Base-by-base conservation (phyloP, 495 filamentous ascomycete genomes). In the Talaromyces trachyspermus region DNA sequence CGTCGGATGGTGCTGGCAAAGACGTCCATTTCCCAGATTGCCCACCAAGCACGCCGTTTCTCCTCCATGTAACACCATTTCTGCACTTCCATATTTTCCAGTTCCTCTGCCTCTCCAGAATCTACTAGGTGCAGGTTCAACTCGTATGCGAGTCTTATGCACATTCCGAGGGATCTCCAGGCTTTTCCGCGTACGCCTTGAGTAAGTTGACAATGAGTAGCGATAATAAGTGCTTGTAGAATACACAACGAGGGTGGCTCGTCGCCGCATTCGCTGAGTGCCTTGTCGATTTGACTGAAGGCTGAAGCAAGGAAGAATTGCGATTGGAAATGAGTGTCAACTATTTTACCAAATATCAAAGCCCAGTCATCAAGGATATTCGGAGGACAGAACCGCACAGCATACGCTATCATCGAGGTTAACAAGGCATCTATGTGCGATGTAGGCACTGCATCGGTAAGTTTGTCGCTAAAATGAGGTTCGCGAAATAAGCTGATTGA, bases 1-100 rank as follows among this genome's bases (percentile, higher is more conserved):
- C 61, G 52, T 2, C 61, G 55, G 17, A 68, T 57, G 4, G 59
- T 59, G 42, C 52, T 61, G 11, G 64, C 61, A 42, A 64, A 68
- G 24, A 60, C 53, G 29, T 68, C 64, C 57, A 68, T 61, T 36
- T 68, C 64, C 64, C 64, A 68, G 19, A 65, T 58, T 1, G 63
- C 59, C 64, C 64, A 68, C 57, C 62, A 63, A n/a, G 57, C 52
- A 12, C 61, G 46, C 4, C 62, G 48, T 22, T 56, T 55, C 50
- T 41, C 38, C n/a, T 41, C 38, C n/a, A 4, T 22, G 1, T 10
- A 2, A 5, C 11, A 10, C 18, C 22, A 22, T 19, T 18, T 10
- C 19, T 19, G 6, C 1, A 9, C 5, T 1, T 41, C 19, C 3
- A 23, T 12, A 23, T 23, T 14, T 23, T 22, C 19, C 9, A 5